These are phyloP conservation scores for Zizania palustris DNA, from an alignment of 202 grass and related monocot species.

Conservation along the genomic window DNA sequence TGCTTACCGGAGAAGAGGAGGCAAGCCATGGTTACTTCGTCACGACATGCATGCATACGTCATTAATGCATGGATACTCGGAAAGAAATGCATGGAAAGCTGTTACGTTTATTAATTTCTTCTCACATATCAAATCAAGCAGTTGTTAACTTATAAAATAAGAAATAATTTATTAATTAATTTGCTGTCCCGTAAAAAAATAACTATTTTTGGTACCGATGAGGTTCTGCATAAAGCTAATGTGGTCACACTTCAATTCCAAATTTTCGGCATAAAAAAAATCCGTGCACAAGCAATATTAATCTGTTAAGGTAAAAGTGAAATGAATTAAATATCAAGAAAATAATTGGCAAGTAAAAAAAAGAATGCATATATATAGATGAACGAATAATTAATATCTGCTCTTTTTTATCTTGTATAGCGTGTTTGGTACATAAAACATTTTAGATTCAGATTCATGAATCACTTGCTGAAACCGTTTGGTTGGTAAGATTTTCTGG, in stretches of 20 bases:
- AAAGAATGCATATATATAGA: no score
- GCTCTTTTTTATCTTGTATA: no score
- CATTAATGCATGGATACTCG: neutral
- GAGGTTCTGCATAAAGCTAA: neutral
- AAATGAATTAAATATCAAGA: neutral
- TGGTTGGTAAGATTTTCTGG: no score
- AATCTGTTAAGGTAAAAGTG: neutral
- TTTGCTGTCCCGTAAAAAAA: neutral
- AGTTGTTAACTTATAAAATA: no score
- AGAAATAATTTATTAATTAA: neutral
- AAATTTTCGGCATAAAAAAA: neutral
- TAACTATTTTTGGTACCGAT: neutral
- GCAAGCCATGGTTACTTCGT: neutral
- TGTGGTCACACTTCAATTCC: neutral
- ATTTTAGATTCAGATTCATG: no score
- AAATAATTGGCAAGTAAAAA: neutral
- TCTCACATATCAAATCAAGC: no score
- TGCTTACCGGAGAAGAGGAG: slow-evolving; percentile 8
- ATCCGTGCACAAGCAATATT: neutral
- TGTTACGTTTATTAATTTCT: no score
- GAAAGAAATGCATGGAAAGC: neutral
- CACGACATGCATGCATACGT: neutral
- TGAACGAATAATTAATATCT: no score
- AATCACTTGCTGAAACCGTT: no score
- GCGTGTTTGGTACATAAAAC: no score